Base-by-base conservation (phyloP, 176 grass and related monocot species). In the Aegilops speltoides region DNA sequence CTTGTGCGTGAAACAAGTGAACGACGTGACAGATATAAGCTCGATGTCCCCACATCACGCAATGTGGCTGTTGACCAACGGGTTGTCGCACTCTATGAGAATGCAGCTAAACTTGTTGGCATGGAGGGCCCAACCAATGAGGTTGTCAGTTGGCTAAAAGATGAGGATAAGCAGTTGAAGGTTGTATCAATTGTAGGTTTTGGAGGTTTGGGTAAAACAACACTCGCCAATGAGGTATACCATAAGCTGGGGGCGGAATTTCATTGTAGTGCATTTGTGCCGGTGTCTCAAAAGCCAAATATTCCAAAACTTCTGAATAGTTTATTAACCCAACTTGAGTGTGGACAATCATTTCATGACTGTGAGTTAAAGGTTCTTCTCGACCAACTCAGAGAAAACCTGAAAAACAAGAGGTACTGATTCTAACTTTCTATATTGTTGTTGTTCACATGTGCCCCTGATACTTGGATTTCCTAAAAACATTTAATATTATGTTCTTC, bases 171-270 rank as follows among this genome's bases (percentile, higher is more conserved):
- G 3, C 2, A 38, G 68, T 13, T 71, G 20, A 71, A 71, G 68
- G 19, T 71, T 38, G 4, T 71, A 40, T 71, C 68, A 13, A 11
- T 71, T 71, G 68, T 40, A n/a, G 68, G 68, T n/a, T 71, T 71
- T 0, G 67, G 68, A 71, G 68, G 68, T 71, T 40, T 71, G 10
- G 68, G 68, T 3, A 71, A 71, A 71, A 71, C 68, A 71, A 71
- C 68, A 71, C 68, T 71, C n/a, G 68, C 68, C 68, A 71, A 71
- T 71, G 19, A 40, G 68, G 68, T 71, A 40, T 71, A 71, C 68
- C 34, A 23, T 71, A 71, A 40, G 34, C 34, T 71, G 34, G 10
- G 12, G 20, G 20, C 20, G 19, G 19, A 13, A 23, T 71, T 71
- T 40, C 19, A 71, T 2, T 71, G 68, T 71, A 34, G 34, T 71